Percentiles rank a stretch among this genome's conserved stretches.
These are phyloP conservation scores for Aspergillus japonicus DNA, from an alignment of 2,329 filamentous ascomycete genomes.

Conservation along the genomic window DNA sequence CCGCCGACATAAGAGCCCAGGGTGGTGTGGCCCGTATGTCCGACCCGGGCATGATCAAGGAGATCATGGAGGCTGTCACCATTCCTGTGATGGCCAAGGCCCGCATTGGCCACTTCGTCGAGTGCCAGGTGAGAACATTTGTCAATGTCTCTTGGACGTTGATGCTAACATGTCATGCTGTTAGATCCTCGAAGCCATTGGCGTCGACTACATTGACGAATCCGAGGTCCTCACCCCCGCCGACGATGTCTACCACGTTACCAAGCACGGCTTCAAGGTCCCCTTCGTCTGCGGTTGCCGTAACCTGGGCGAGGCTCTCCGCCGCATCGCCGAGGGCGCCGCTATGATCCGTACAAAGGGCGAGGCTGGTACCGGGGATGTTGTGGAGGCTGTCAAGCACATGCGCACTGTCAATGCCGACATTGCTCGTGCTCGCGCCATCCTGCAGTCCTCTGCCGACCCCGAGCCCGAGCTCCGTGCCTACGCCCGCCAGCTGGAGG, in stretches of 20 bases:
- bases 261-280: slow-evolving; percentile 76
- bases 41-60: slow-evolving; percentile 89
- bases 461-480: slow-evolving; percentile 71
- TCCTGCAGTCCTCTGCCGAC: slow-evolving; percentile 44
- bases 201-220: slow-evolving; percentile 97
- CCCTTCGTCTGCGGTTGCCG: slow-evolving; percentile 97
- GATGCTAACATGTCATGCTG: background rate
- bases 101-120: slow-evolving; percentile 94
- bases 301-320: slow-evolving; percentile 87
- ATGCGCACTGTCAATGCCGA: slow-evolving; percentile 86
- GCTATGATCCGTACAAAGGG: slow-evolving; percentile 99
- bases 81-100: slow-evolving; percentile 99
- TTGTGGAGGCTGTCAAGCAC: slow-evolving; percentile 94
- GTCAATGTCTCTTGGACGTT: background rate
- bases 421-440: slow-evolving; percentile 68
- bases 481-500: slow-evolving; percentile 77
- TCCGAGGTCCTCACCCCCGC: slow-evolving; percentile 96
- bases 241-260: slow-evolving; percentile 85
- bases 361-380: slow-evolving; percentile 94
- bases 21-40: slow-evolving; percentile 97
- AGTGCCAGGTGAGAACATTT: slow-evolving; percentile 68
- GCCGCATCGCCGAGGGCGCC: slow-evolving; percentile 87
- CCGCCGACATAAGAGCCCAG: slow-evolving; percentile 88
- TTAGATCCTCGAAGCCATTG: slow-evolving; percentile 88
- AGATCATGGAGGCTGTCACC: slow-evolving; percentile 91